Evolutionary conservation across 2,329 filamentous ascomycete species (phyloP), one percentile per base, ranked within the genome.

Genomic region (Trichoderma atroviride): DNA sequence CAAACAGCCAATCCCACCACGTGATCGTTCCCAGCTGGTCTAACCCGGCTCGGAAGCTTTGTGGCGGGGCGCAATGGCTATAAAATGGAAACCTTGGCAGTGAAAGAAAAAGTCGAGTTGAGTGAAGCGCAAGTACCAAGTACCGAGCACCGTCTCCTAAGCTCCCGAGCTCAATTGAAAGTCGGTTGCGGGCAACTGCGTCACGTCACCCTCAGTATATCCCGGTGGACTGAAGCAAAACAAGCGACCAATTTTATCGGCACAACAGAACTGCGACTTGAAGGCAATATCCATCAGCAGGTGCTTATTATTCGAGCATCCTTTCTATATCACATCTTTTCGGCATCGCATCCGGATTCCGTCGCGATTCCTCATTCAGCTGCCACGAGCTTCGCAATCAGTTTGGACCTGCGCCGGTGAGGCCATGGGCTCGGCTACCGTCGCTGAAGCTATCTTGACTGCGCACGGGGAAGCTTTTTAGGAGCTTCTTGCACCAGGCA

Each of bases 351-450:
- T 29, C 40, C 37, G 55, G 24, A 29, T 4, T 29, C 27, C 40
- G 62, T 47, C 62, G 53, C 53, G 53, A 50, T 40, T 50, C 22
- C 19, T 47, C 4, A 4, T 27, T 4, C 27, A 27, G 27, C 4
- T 27, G 35, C 52, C 61, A 31, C 35, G 29, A 31, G 43, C 43
- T 56, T 27, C 16, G 43, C 61, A 19, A 31, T 27, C 33, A 33
- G 19, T 4, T 63, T n/a, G 31, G 13, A 63, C 31, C 47, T 37
- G 67, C 62, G 65, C 61, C 62, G 55, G 64, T 62, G 72, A 76
- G 78, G 79, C 77, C 77, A 80, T 80, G 79, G 76, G 77, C 76
- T 78, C 62, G 53, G 73, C 70, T 75, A 68, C 65, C 75, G 73
- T 53, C 70, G 69, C 70, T 74, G 73, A 70, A 74, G 72, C 68